Evolutionary conservation across 805 yeast genomes (phyloP).

Genomic region (Sugiyamaella chiloensis): DNA sequence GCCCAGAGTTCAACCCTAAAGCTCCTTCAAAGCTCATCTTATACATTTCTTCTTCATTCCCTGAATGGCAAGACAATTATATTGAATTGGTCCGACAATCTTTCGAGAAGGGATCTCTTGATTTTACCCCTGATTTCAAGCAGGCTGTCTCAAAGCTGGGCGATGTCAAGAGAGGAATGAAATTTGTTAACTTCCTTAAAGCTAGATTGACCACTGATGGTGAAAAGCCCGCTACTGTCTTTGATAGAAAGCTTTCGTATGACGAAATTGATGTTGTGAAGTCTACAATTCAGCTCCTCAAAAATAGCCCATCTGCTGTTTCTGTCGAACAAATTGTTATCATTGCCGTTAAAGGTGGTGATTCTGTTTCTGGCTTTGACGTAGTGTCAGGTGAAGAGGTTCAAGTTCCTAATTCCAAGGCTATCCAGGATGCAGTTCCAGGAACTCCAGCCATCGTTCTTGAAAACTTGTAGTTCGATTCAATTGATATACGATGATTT

Average conservation of each 20-base stretch:
- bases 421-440: conserved; percentile 81
- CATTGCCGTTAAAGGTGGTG: conserved; percentile 61
- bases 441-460: conserved; percentile 88
- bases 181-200: conserved; percentile 83
- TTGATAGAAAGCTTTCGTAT: conserved; percentile 84
- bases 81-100: conserved; percentile 66
- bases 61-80: conserved; percentile 86
- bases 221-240: conserved; percentile 64
- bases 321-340: conserved; percentile 57
- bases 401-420: conserved; percentile 59
- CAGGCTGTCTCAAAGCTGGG: conserved; percentile 39
- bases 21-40: conserved; percentile 72
- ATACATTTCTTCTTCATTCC: conserved; percentile 76
- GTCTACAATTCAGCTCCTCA: conserved; percentile 51
- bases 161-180: conserved; percentile 98
- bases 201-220: conserved; percentile 57
- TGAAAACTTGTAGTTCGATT: conserved; percentile 55
- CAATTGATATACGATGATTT: neutral
- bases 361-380: conserved; percentile 55
- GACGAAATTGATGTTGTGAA: conserved; percentile 67
- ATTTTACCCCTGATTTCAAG: conserved; percentile 37
- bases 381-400: conserved; percentile 66
- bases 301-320: conserved; percentile 61
- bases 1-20: conserved; percentile 67
- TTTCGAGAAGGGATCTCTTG: conserved; percentile 28